Base-by-base conservation (phyloP, 345 rosid species). In the Rhodamnia rubescens region DNA sequence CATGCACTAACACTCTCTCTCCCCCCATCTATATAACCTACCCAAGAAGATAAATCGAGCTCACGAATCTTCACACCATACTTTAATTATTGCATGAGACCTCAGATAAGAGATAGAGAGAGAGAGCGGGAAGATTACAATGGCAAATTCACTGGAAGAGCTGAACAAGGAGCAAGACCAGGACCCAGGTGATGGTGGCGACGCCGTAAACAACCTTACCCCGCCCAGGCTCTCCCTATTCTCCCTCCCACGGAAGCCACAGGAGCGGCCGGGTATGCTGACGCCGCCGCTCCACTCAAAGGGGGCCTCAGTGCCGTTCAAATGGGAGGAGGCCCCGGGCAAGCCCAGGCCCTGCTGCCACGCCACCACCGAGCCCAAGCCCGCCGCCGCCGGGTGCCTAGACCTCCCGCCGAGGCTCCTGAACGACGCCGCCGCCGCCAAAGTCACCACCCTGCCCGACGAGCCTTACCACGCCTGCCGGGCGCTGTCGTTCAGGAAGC, bases 271-370 rank as follows among this genome's bases (percentile, higher is more conserved):
- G 3, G 94, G 92, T 16, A 56, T 61, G 89, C 78, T 85, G 47
- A 92, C 99, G 24, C 94, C 98, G 11, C 99, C 98, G 15, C 85
- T 94, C 81, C 88, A 92, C 32, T 52, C 90, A 61, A 69, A 69
- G 78, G 85, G 84, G 8, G 98, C 90, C 56, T 91, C 98, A 36
- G 83, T 97, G 47, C 99, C 99, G 15, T 97, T 97, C 74, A 89
- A 85, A 83, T 97, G 99, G 98, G 99, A 97, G 86, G 98, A 95
- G 89, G 98, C 91, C 16, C 99, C 98, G 0, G 99, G 99, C 16
- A 93, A 89, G 94, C 98, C 99, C 20, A 92, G 95, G 44, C 88
- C 88, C 36, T 86, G 84, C 82, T 54, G 51, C 89, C 32, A 21
- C 29, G 82, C 83, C 57, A 53, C 64, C 53, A 69, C 55, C 42